Evolutionary conservation across 768 basidiomycete species (phyloP).

Genomic region (Exidia glandulosa): DNA sequence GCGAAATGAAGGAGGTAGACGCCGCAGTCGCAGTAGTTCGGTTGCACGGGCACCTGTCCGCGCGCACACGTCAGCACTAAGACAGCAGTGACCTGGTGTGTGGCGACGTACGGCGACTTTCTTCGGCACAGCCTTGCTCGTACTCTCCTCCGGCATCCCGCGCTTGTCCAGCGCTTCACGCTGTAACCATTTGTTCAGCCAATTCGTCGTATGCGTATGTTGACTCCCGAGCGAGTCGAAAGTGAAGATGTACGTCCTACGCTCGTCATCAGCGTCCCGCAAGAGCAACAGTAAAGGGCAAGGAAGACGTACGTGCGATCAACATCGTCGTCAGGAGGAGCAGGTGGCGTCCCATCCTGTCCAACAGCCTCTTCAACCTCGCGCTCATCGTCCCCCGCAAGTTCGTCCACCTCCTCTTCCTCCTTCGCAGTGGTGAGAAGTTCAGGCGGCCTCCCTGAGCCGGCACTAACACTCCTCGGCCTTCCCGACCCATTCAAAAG

Average conservation of each 20-base stretch:
- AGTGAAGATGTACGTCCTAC: slow-evolving; percentile 71
- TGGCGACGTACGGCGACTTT: slow-evolving; percentile 36
- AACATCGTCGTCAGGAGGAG: too few relatives aligned
- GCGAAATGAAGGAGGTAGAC: slow-evolving; percentile 85
- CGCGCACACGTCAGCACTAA: background rate
- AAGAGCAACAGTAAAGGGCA: background rate
- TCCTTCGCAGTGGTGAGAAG: too few relatives aligned
- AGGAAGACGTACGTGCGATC: too few relatives aligned
- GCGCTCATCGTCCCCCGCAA: too few relatives aligned
- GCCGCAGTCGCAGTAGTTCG: slow-evolving; percentile 89
- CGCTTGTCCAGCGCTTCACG: slow-evolving; percentile 73
- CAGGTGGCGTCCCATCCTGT: too few relatives aligned
- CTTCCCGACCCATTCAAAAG: too few relatives aligned
- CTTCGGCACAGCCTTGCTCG: slow-evolving; percentile 33
- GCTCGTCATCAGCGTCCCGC: background rate
- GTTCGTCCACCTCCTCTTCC: too few relatives aligned
- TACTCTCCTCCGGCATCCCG: slow-evolving; percentile 18
- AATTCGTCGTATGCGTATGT: slow-evolving; percentile 56
- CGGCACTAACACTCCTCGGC: too few relatives aligned
- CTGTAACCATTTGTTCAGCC: slow-evolving; percentile 55
- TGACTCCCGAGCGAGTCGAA: slow-evolving; percentile 76
- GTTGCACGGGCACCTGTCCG: slow-evolving; percentile 71
- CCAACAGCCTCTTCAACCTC: too few relatives aligned
- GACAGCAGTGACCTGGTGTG: background rate
- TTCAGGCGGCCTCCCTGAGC: too few relatives aligned